Base-by-base conservation (phyloP, 495 filamentous ascomycete species). In the Letharia columbiana region DNA sequence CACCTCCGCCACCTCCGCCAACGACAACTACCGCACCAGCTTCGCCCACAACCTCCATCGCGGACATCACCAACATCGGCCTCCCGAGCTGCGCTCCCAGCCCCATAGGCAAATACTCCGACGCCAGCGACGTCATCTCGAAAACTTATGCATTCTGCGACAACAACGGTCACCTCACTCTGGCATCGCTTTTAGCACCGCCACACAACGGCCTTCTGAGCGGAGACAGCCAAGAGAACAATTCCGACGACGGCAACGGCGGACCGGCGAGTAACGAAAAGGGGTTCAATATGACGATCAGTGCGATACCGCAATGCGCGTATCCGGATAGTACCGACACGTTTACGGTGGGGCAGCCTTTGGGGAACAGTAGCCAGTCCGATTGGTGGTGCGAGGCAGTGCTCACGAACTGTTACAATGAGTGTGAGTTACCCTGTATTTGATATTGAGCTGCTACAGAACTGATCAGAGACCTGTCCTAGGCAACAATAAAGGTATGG, bases 201-300 rank as follows among this genome's bases (percentile, higher is more conserved):
- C 49, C 49, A 52, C 3, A 52, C 49, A 28, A 52, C 49, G 49
- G 49, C 11, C n/a, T 52, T 10, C 49, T 52, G 49, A 52, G 49
- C 5, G 49, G 49, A 52, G 49, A 52, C 23, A 52, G 23, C 49
- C 49, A 52, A 28, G 49, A 52, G 49, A 11, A 28, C 23, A 52
- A 52, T 28, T 28, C 49, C n/a, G 49, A 52, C 49, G 49, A 52
- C 23, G 49, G 49, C 23, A 52, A 52, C 23, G 49, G 49, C 5
- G 49, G 49, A 28, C 10, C 31, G 49, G 23, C n/a, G 10, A 52
- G 49, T 28, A 52, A 52, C 13, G 49, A 52, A 52, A 28, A 28
- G 9, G 49, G 49, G 11, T 52, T 28, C 49, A 52, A 52, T 52
- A 52, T 52, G 49, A 52, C 49, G 23, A 52, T 52, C 49, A 52